A percentile compares a stretch with the other conserved stretches of the same genome.
phyloP scores from a whole-genome alignment of 805 yeast species.

The Schizosaccharomyces osmophilus region DNA sequence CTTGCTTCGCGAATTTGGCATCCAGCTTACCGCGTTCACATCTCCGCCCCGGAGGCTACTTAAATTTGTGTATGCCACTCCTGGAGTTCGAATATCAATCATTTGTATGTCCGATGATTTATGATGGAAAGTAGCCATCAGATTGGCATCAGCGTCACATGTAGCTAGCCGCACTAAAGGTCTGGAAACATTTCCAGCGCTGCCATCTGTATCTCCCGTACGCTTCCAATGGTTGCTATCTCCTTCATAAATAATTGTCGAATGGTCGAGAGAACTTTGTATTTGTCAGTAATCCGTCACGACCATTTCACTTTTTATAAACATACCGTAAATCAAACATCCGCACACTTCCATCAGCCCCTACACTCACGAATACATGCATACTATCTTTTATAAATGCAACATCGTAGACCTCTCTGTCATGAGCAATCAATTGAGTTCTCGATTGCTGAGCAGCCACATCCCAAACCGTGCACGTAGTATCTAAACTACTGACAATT shows the following conservation, averaged over 20 bases:
- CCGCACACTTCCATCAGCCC: conserved; percentile 84
- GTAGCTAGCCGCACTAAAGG: conserved; percentile 60
- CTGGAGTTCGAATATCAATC: conserved; percentile 72
- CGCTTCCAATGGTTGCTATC: not conserved
- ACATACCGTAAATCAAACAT: conserved; percentile 57
- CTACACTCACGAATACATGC: conserved; percentile 69
- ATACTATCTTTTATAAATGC: conserved; percentile 52
- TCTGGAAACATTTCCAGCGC: conserved; percentile 10
- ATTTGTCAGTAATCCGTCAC: too few species aligned
- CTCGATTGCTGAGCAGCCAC: conserved; percentile 42
- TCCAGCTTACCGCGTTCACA: conserved; percentile 63
- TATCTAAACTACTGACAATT: conserved; percentile 74
- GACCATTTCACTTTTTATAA: too few species aligned
- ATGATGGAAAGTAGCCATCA: conserved; percentile 59
- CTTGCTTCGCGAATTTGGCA: conserved; percentile 35
- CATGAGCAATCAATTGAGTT: conserved; percentile 91
- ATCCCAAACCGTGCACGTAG: conserved; percentile 96
- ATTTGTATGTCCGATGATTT: conserved; percentile 41
- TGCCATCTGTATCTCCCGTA: conserved; percentile 7
- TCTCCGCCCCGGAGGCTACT: conserved; percentile 37
- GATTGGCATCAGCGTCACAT: conserved; percentile 55
- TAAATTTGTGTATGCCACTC: conserved; percentile 46
- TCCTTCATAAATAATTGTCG: conserved; percentile 71
- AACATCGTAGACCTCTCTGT: conserved; percentile 82
- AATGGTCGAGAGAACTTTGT: conserved; percentile 47